These are phyloP conservation scores for Elongisporangium senticosum DNA, from an alignment of 352 stramenopile species.

Conservation along the genomic window DNA sequence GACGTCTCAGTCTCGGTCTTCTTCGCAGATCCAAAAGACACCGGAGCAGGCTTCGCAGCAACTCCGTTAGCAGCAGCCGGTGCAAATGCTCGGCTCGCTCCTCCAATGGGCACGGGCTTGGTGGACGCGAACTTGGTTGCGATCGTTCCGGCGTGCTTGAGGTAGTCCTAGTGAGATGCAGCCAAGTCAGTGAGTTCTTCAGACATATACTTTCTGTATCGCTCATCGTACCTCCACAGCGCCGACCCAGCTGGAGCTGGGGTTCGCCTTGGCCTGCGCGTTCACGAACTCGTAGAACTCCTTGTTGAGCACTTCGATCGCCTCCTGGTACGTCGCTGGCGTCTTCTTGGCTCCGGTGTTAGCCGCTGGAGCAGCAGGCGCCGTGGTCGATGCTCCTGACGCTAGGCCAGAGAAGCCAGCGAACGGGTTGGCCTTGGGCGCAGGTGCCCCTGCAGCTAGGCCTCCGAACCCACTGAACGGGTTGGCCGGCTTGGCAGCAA, in stretches of 20 bases:
- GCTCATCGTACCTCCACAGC: conserved; percentile 36
- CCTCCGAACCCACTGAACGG: conserved; percentile 3
- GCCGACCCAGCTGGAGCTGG: conserved; percentile 54
- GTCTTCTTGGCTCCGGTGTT: conserved; percentile 3
- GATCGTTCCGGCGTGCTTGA: conserved; percentile 60
- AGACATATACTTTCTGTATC: neutral
- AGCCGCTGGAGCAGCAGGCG: conserved; percentile 1
- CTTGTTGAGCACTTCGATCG: conserved; percentile 81
- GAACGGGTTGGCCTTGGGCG: conserved; percentile 46
- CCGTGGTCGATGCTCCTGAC: conserved; percentile 7
- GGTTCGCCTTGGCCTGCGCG: conserved; percentile 58
- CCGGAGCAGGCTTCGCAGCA: conserved; percentile 12
- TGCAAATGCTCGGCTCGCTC: conserved; percentile 15
- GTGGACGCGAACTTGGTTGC: conserved; percentile 53
- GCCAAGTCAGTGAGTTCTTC: neutral
- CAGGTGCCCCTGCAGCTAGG: conserved; percentile 3
- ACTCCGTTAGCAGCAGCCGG: neutral
- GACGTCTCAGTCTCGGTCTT: neutral
- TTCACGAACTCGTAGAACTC: conserved; percentile 73
- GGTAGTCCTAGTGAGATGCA: conserved; percentile 50
- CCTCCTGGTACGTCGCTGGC: conserved; percentile 52
- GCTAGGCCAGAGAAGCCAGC: conserved; percentile 52
- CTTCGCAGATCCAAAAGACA: conserved; percentile 14
- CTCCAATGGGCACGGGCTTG: conserved; percentile 42
- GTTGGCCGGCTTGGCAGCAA: conserved; percentile 8